Conservation (phyloP, 73 alveolate species). For the Tetrahymena malaccensis region DNA sequence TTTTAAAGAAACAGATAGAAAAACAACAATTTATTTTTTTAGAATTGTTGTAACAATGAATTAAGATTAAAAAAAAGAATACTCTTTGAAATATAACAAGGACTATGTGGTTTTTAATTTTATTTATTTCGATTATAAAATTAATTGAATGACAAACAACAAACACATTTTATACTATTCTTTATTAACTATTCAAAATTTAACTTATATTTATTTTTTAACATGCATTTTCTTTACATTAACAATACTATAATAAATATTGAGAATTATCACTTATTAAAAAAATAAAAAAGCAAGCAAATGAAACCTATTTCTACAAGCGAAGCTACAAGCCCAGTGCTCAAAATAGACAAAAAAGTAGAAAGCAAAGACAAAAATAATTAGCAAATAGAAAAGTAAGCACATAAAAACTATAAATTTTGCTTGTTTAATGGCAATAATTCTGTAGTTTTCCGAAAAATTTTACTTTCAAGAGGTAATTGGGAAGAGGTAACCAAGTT, state of each 20-base stretch:
- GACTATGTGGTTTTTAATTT: background rate
- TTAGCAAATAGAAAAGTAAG: background rate
- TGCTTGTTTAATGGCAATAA: background rate
- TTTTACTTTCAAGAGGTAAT: background rate
- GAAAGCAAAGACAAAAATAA: background rate
- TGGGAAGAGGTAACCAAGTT: background rate
- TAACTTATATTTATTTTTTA: background rate
- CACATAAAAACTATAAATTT: background rate
- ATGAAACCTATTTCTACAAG: background rate
- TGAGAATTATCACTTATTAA: background rate
- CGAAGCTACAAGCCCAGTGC: background rate
- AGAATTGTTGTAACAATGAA: background rate
- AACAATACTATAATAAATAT: background rate
- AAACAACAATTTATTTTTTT: no score
- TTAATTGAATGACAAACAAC: no score
- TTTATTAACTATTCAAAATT: background rate
- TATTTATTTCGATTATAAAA: no score
- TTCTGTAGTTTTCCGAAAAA: background rate
- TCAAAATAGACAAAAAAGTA: background rate
- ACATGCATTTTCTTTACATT: background rate
- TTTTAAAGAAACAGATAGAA: background rate
- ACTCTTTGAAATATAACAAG: background rate
- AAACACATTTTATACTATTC: no score
- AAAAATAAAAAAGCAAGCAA: background rate
- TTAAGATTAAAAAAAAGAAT: no score